A percentile compares a stretch with the other conserved stretches of the same genome.
phyloP scores from a whole-genome alignment of 768 basidiomycete genomes.

The Clathrus columnatus region DNA sequence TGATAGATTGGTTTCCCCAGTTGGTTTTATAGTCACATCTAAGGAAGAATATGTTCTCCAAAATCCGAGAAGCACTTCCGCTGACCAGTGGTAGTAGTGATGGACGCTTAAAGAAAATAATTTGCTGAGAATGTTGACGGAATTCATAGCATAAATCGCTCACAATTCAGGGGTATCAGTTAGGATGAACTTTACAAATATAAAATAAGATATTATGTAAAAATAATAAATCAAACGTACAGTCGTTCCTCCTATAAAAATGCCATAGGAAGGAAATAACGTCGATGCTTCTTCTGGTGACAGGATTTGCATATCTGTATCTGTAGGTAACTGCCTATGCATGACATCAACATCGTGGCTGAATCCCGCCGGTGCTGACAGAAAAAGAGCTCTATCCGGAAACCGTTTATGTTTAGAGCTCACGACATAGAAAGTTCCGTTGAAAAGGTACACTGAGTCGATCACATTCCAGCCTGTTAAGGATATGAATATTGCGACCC shows the following conservation, averaged over 20 bases:
- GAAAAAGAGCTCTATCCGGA: slow-evolving; percentile 61
- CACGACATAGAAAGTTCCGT: slow-evolving; percentile 78
- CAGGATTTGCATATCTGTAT: slow-evolving; percentile 73
- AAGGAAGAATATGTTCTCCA: slow-evolving; percentile 87
- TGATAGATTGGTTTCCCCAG: slow-evolving; percentile 65
- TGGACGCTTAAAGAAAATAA: slow-evolving; percentile 46
- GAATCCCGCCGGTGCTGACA: slow-evolving; percentile 58
- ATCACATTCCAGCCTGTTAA: slow-evolving; percentile 81
- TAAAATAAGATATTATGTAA: background rate
- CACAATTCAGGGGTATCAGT: slow-evolving; percentile 86
- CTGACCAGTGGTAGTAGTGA: slow-evolving; percentile 92
- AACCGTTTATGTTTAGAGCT: slow-evolving; percentile 57
- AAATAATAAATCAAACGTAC: slow-evolving; percentile 33
- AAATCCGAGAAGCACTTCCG: slow-evolving; percentile 85
- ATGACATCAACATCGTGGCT: slow-evolving; percentile 47
- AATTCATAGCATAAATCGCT: slow-evolving; percentile 18
- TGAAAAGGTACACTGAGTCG: slow-evolving; percentile 71
- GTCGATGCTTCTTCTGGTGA: slow-evolving; percentile 52
- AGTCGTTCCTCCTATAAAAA: slow-evolving; percentile 62
- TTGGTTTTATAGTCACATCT: slow-evolving; percentile 55
- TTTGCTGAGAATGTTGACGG: slow-evolving; percentile 1
- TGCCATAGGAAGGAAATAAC: slow-evolving; percentile 67
- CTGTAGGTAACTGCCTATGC: slow-evolving; percentile 57
- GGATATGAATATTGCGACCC: background rate
- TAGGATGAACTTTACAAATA: slow-evolving; percentile 48